These are phyloP conservation scores for Mycena belliarum DNA, from an alignment of 768 basidiomycete species.

Conservation along the genomic window DNA sequence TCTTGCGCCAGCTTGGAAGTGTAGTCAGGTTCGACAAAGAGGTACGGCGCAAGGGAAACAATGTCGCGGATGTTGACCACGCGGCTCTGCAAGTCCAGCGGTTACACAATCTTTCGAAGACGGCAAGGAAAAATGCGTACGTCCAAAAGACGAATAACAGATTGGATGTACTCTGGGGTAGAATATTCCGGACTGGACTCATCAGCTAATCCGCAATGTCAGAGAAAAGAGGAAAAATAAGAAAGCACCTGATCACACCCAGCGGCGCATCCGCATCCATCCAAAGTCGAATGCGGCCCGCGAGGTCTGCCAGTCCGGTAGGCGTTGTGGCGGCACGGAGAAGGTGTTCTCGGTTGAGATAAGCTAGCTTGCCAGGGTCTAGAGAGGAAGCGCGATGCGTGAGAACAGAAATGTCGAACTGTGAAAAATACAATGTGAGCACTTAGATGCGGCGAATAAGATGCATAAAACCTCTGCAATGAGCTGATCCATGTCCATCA, in stretches of 20 bases:
- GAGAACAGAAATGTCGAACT: conserved; percentile 78
- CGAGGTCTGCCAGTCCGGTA: conserved; percentile 53
- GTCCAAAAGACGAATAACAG: conserved; percentile 63
- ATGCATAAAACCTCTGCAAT: conserved; percentile 16
- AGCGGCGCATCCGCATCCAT: conserved; percentile 47
- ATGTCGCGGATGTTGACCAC: conserved; percentile 73
- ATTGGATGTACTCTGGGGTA: conserved; percentile 57
- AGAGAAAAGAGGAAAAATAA: not conserved
- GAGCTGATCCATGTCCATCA: conserved; percentile 65
- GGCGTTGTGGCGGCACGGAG: conserved; percentile 52
- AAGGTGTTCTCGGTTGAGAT: conserved; percentile 87
- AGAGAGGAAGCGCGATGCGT: conserved; percentile 86
- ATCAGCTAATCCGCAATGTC: not conserved
- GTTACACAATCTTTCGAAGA: not conserved
- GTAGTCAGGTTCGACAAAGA: conserved; percentile 75
- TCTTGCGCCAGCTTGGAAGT: conserved; percentile 51
- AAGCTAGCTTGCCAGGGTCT: conserved; percentile 77
- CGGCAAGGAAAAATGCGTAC: conserved; percentile 32
- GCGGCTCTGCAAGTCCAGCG: conserved; percentile 51
- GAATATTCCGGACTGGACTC: conserved; percentile 44
- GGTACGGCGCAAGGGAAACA: conserved; percentile 65
- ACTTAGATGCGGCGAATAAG: not conserved
- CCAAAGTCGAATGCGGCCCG: conserved; percentile 47
- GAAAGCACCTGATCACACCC: conserved; percentile 59
- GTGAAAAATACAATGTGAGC: not conserved